Evolutionary conservation across 169 alveolate genomes (phyloP).

Genomic region (Plasmodium berghei): DNA sequence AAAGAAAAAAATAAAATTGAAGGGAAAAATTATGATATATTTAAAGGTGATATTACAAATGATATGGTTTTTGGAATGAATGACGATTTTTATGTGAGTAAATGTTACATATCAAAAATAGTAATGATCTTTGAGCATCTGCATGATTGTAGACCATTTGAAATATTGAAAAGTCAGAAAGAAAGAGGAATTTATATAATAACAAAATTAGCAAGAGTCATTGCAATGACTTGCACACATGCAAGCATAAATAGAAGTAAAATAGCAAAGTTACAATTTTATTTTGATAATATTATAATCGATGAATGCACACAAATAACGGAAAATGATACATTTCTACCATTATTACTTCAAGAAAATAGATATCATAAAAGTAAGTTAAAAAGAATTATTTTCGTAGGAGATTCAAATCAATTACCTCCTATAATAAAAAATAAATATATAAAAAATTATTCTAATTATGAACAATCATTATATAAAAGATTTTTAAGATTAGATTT

Average conservation of each 20-base stretch:
- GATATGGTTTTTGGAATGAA: constrained; percentile 10
- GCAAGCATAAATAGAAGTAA: constrained; percentile 93
- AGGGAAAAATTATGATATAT: background rate
- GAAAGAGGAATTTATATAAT: constrained; percentile 94
- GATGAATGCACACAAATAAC: constrained; percentile 94
- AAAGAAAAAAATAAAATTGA: constrained; percentile 11
- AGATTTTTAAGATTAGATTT: constrained; percentile 89
- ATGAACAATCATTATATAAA: constrained; percentile 90
- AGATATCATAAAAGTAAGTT: constrained; percentile 80
- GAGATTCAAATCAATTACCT: constrained; percentile 95
- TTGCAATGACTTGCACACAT: constrained; percentile 97
- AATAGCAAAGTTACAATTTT: constrained; percentile 82
- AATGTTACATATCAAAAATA: constrained; percentile 65
- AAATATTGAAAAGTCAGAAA: constrained; percentile 90
- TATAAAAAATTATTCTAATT: constrained; percentile 84
- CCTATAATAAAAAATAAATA: constrained; percentile 93
- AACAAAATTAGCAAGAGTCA: constrained; percentile 92
- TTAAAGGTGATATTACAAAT: constrained; percentile 13
- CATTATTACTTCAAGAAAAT: constrained; percentile 90
- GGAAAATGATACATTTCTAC: constrained; percentile 93
- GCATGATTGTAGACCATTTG: constrained; percentile 93
- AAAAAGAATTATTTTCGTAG: constrained; percentile 92
- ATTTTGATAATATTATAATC: constrained; percentile 89
- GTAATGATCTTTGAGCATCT: constrained; percentile 78
- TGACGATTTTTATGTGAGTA: constrained; percentile 39